Evolutionary conservation across 495 filamentous ascomycete genomes (phyloP), one percentile per base, ranked within the genome.

Genomic region (Talaromyces wortmannii): DNA sequence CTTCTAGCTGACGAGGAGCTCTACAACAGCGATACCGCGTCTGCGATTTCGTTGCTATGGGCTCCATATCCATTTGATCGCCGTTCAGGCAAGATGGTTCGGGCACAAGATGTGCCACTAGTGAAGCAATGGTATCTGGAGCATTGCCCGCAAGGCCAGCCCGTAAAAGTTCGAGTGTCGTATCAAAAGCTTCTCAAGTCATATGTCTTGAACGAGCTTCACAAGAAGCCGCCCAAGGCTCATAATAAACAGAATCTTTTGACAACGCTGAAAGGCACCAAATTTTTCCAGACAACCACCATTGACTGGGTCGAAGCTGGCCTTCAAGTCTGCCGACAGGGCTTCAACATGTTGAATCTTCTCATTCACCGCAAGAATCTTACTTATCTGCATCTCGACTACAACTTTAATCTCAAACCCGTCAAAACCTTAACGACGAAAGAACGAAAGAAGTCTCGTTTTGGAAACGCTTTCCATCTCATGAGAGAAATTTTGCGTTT

Each of bases 271-370:
- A 96, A 96, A 67, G 84, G 87, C 48, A 99, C 95, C 29, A 99
- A 97, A 66, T 99, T 97, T 73, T 99, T 99, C 80, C 95, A 99
- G 75, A 92, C 97, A 63, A 99, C 95, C 0, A 96, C 90, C 0
- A 96, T 97, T 57, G 95, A 99, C 69, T 99, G 95, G 95, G 94
- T 99, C 31, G 95, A 99, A 72, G 95, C 95, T 58, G 95, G 95
- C 69, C 80, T 99, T 61, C 95, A 97, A 75, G 95, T 99, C 56
- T 97, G 94, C 68, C 83, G 95, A 45, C 95, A 99, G 66, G 95
- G 95, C 31, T 99, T 96, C 77, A 99, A 97, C 75, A 99, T 99
- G 95, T 78, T 99, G 58, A 99, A 97, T 66, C 75, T 99, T 55
- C 74, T 99, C 61, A 99, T 99, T 61, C 95, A 99, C 67, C 83